Conservation (phyloP, 257 asterid species). For the Przewalskia tangutica region DNA sequence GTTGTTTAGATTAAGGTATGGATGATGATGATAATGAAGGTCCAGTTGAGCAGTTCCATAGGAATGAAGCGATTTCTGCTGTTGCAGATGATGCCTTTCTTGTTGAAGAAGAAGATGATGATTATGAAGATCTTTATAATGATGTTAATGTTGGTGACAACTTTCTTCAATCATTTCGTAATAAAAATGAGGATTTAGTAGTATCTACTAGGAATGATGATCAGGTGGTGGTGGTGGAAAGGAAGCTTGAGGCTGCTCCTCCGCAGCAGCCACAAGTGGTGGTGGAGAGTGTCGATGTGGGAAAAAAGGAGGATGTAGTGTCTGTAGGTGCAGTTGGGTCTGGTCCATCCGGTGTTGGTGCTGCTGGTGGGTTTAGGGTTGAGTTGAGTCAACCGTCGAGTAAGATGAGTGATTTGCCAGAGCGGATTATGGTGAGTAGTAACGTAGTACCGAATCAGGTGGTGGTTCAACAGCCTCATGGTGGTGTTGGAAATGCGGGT, state of each 20-base stretch:
- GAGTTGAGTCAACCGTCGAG: slow-evolving; percentile 20
- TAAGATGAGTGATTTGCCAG: slow-evolving; percentile 5
- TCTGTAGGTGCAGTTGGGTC: no score
- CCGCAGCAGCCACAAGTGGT: background rate
- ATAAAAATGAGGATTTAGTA: slow-evolving; percentile 37
- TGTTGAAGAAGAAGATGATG: slow-evolving; percentile 75
- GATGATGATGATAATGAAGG: no score
- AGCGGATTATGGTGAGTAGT: slow-evolving; percentile 7
- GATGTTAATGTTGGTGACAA: slow-evolving; percentile 95
- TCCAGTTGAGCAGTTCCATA: slow-evolving; percentile 53
- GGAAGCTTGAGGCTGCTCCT: slow-evolving; percentile 16
- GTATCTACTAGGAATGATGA: slow-evolving; percentile 27
- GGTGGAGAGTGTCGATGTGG: slow-evolving; percentile 17
- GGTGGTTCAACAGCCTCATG: slow-evolving; percentile 15
- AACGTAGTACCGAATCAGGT: slow-evolving; percentile 9
- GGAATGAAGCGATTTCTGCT: slow-evolving; percentile 77
- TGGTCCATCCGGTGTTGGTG: slow-evolving; percentile 11
- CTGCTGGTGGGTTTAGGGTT: slow-evolving; percentile 24
- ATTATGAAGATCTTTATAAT: slow-evolving; percentile 86
- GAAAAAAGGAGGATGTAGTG: slow-evolving; percentile 17
- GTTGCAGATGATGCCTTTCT: slow-evolving; percentile 67
- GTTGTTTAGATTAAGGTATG: background rate
- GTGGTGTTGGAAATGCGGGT: slow-evolving; percentile 5
- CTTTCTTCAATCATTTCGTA: slow-evolving; percentile 56
- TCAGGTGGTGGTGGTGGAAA: slow-evolving; percentile 2